Base-by-base conservation (phyloP, 2,329 filamentous ascomycete genomes). In the Zymoseptoria ardabiliae region DNA sequence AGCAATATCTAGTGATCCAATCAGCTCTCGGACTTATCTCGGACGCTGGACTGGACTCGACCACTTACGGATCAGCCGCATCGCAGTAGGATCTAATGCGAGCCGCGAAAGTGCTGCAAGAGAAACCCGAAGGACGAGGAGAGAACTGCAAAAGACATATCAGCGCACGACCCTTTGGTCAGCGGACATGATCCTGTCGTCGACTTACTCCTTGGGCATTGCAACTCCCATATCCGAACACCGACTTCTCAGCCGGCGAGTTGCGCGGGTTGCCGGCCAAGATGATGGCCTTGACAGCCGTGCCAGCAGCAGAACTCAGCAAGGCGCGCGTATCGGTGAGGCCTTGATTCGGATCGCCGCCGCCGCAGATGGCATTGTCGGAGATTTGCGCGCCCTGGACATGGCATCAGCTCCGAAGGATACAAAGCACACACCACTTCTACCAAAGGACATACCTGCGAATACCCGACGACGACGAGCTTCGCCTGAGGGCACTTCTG, bases 41-140 rank as follows among this genome's bases (percentile, higher is more conserved):
- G 22, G 11, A 19, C n/a, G 9, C 9, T 4, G 17, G 4, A 2
- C 13, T 30, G 23, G 21, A 25, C 3, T 11, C 10, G 10, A 25
- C 4, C 8, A 30, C 54, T 55, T n/a, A 55, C 22, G 85, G 85
- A 63, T 87, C 85, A 5, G 81, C 68, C 3, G 79, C 74, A 65
- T 88, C 85, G 71, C 85, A 88, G 77, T 87, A 88, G 4, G 82
- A 84, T 73, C 85, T 76, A 65, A 87, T 82, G 66, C 82, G 84
- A 69, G 72, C 77, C 41, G 76, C 77, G 9, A 63, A 70, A 4
- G 82, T 79, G 1, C 78, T 77, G 74, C 85, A 87, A 51, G 72
- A 73, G 71, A 84, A 87, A 23, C 83, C 82, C 4, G 75, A 67
- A 0, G 82, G 79, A 4, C 85, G 81, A 30, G 83, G 80, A 56